These are phyloP conservation scores for Salix exigua DNA, from an alignment of 345 rosid species.

Conservation along the genomic window DNA sequence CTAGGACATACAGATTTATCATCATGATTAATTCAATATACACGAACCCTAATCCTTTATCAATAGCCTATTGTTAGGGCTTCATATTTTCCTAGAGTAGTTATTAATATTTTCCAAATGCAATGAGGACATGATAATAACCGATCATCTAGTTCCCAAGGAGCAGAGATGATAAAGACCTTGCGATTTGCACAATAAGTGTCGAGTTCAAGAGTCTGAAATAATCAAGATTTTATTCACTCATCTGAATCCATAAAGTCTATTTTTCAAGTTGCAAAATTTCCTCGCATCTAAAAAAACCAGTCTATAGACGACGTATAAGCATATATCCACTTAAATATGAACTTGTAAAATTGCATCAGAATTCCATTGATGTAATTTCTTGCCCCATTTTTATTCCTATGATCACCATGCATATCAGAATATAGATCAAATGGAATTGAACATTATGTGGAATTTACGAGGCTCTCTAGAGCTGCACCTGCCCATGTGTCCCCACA, in stretches of 20 bases:
- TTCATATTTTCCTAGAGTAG: background rate
- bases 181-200: too few relatives aligned
- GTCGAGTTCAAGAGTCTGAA: too few relatives aligned
- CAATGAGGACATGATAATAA: background rate
- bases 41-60: background rate
- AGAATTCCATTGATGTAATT: background rate
- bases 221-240: too few relatives aligned
- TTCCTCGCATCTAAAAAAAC: too few relatives aligned
- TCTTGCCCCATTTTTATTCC: background rate
- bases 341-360: background rate
- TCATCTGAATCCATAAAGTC: rapidly evolving
- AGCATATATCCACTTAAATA: too few relatives aligned
- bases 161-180: rapidly evolving
- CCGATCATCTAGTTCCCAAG: background rate
- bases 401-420: background rate
- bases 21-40: background rate
- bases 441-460: background rate
- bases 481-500: slow-evolving; percentile 12
- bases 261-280: rapidly evolving
- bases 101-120: too few relatives aligned
- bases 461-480: background rate
- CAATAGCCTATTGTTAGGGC: background rate
- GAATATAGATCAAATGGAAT: background rate
- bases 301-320: too few relatives aligned
- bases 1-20: background rate